A percentile compares a stretch with the other conserved stretches of the same genome.
phyloP scores from a whole-genome alignment of 768 basidiomycete genomes.

The Phaffia australis region DNA sequence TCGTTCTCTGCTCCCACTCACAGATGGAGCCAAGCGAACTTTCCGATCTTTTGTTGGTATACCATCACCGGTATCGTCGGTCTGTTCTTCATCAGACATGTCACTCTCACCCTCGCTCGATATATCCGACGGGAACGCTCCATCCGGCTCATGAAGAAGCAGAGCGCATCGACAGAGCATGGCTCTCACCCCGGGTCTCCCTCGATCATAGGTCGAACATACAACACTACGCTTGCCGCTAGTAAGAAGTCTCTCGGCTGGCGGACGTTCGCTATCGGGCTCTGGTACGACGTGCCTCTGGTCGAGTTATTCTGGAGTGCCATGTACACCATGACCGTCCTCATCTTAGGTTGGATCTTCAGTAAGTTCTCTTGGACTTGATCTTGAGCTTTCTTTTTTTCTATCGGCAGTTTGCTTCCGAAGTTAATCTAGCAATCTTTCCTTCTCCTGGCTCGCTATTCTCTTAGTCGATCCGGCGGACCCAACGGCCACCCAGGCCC shows the following conservation, averaged over 20 bases:
- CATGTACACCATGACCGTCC: conserved; percentile 44
- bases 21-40: conserved; percentile 11
- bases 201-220: neutral
- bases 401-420: neutral
- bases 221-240: neutral
- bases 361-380: conserved; percentile 3
- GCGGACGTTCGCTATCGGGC: conserved; percentile 12
- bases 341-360: conserved; percentile 31
- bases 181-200: neutral
- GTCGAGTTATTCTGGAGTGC: conserved; percentile 45
- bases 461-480: neutral
- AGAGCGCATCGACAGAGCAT: conserved; percentile 15
- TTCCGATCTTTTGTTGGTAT: conserved; percentile 17
- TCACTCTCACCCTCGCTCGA: neutral
- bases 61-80: neutral
- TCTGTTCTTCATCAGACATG: neutral
- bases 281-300: conserved; percentile 33
- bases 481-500: neutral
- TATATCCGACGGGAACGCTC: conserved; percentile 3
- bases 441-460: neutral
- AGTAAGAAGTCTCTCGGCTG: conserved; percentile 4
- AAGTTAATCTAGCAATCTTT: neutral
- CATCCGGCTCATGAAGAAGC: neutral
- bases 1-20: neutral
- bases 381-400: neutral